Base-by-base conservation (phyloP, 306 rosid species). In the Lathyrus sativus region DNA sequence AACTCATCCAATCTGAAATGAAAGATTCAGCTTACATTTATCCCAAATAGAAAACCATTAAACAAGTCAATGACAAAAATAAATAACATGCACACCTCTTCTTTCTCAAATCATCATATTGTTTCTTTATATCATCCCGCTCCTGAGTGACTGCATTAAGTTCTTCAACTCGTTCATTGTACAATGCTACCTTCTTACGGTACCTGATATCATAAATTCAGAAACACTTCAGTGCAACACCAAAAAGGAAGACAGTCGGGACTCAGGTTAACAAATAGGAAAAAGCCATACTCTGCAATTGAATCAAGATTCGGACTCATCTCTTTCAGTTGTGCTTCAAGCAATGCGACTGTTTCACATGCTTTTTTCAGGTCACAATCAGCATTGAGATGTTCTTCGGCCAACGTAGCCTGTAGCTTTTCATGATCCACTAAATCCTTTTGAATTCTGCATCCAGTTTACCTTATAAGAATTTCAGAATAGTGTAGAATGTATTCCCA, bases 261-360 rank as follows among this genome's bases (percentile, higher is more conserved):
- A 45, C 39, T 35, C 39, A 7, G 2, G 7, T 35, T 37, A 38
- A 71, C 10, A 78, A 65, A 79, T 12, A 63, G 18, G 75, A 54
- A 35, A 54, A 41, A 33, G 68, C 44, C 86, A 11, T 88, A 93
- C 98, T 93, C 98, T 33, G 98, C 80, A 28, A 93, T 90, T 29
- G 97, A 90, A 82, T 93, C 98, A 67, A 93, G 98, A 83, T 90
- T 93, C 31, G 98, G 97, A 83, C 79, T 93, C 96, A 93, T 88
- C 79, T 90, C 97, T 80, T 93, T 93, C 79, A 93, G 62, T 44
- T 90, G 95, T 62, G 95, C 90, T 83, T 93, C 98, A 63, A 90
- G 72, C 70, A 90, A 66, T 1, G 87, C 70, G 4, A 88, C 95
- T 87, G 81, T 84, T 85, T 88, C 96, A 70, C 86, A 86, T 70